These are phyloP conservation scores for Lasiodiplodia hormozganensis DNA, from an alignment of 2,329 filamentous ascomycete genomes.

Conservation along the genomic window DNA sequence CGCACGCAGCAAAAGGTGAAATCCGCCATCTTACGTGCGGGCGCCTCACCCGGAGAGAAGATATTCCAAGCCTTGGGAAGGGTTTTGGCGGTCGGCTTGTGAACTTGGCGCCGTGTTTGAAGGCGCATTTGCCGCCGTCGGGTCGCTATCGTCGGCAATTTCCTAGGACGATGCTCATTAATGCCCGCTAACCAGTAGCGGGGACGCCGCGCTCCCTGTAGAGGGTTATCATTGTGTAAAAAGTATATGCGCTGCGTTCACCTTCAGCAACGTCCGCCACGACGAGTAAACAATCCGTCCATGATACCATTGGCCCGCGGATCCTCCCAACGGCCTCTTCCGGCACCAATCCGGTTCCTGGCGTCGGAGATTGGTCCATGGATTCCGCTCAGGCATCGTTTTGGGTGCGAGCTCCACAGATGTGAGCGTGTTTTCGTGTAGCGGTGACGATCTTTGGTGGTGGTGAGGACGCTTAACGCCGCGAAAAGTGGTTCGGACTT, in stretches of 20 bases:
- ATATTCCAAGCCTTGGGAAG: not conserved
- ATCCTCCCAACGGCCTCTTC: not conserved
- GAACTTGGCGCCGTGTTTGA: slow-evolving; percentile 3
- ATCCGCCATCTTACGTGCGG: not conserved
- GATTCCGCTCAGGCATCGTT: not conserved
- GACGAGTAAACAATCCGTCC: not conserved
- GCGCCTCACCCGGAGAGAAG: not conserved
- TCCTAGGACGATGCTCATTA: not conserved
- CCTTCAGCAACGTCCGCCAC: not conserved
- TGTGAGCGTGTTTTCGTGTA: not conserved
- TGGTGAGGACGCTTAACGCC: not conserved
- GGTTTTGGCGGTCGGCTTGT: not conserved
- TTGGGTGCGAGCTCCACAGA: not conserved
- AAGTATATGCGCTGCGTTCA: not conserved
- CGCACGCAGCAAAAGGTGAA: not conserved
- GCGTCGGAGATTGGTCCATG: not conserved
- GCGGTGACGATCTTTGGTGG: not conserved
- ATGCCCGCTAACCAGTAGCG: not conserved
- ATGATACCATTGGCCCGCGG: not conserved
- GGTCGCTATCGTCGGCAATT: slow-evolving; percentile 14
- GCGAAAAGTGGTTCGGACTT: not conserved
- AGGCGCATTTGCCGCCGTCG: slow-evolving; percentile 8
- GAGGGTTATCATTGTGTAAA: slow-evolving; percentile 7
- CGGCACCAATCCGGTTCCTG: not conserved
- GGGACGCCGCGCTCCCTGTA: slow-evolving; percentile 4